Percentiles rank a stretch among this genome's conserved stretches.
phyloP scores from a whole-genome alignment of 495 filamentous ascomycete species.

The Penicillium cosmopolitanum region DNA sequence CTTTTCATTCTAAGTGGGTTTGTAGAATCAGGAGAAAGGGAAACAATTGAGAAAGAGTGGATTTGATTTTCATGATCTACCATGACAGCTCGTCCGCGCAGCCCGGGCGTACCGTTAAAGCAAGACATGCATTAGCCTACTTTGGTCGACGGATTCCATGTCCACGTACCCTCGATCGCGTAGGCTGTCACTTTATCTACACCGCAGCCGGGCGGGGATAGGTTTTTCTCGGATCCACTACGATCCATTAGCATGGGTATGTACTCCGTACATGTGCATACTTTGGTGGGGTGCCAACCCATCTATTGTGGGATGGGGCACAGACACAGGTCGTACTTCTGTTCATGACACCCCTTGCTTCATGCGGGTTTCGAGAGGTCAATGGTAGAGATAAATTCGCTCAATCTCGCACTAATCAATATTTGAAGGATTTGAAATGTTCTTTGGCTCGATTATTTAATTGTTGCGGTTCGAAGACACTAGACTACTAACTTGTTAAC shows the following conservation, averaged over 20 bases:
- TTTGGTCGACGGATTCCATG: background rate
- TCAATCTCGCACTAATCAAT: background rate
- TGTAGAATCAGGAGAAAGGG: background rate
- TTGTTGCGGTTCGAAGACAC: too few species aligned
- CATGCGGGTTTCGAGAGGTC: background rate
- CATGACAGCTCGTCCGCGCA: conserved; percentile 1
- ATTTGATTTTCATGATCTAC: conserved; percentile 2
- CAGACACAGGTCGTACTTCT: background rate
- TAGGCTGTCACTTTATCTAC: background rate
- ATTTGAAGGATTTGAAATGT: too few species aligned
- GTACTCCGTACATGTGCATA: background rate
- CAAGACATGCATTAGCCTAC: conserved; percentile 7
- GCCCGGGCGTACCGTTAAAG: conserved; percentile 6
- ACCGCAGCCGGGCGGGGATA: background rate
- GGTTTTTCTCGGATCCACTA: background rate
- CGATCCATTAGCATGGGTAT: background rate
- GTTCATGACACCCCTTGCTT: background rate
- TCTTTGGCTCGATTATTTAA: too few species aligned
- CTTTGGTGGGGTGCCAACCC: too few species aligned
- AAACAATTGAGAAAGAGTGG: background rate
- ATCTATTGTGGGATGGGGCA: background rate
- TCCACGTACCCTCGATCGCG: conserved; percentile 1
- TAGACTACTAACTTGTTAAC: too few species aligned
- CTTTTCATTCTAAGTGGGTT: background rate
- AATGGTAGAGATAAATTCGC: background rate